Conservation (phyloP, 2,329 filamentous ascomycete genomes). For the Penicillium vulpinum region DNA sequence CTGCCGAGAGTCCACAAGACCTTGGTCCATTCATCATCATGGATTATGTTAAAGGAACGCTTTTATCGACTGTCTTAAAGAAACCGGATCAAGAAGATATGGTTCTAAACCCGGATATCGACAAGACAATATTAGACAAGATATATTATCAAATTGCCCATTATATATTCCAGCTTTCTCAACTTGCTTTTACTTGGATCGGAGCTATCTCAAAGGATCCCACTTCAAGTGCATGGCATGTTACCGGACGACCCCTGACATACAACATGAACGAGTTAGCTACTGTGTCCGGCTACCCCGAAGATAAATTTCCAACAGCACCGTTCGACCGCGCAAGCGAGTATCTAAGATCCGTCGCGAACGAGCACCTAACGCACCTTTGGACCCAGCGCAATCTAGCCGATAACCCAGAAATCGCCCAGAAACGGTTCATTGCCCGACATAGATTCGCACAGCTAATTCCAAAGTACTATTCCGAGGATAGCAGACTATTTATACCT, state of each 20-base stretch:
- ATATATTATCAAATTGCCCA: conserved; percentile 25
- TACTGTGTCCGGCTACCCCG: conserved; percentile 34
- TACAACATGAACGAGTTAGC: conserved; percentile 45
- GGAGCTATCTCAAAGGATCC: conserved; percentile 38
- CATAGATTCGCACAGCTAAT: conserved; percentile 36
- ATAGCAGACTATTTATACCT: conserved; percentile 36
- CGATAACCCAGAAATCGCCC: conserved; percentile 27
- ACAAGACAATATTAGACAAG: conserved; percentile 5
- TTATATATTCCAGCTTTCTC: conserved; percentile 34
- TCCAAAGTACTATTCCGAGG: conserved; percentile 25
- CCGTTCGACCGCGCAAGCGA: conserved; percentile 34
- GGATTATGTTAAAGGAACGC: conserved; percentile 22
- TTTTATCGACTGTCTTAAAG: conserved; percentile 20
- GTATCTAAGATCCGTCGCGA: conserved; percentile 31
- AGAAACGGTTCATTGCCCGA: conserved; percentile 36
- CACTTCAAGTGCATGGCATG: conserved; percentile 29
- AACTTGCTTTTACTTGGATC: conserved; percentile 32
- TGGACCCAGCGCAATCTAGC: conserved; percentile 33
- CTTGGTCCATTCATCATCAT: conserved; percentile 29
- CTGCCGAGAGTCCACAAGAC: conserved; percentile 15
- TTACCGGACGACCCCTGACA: conserved; percentile 39
- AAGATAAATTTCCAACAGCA: conserved; percentile 28
- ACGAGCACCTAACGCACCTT: conserved; percentile 14
- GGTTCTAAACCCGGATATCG: conserved; percentile 21
- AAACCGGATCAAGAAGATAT: conserved; percentile 16